Conservation (phyloP, 805 yeast species). For the Myxozyma melibiosi region DNA sequence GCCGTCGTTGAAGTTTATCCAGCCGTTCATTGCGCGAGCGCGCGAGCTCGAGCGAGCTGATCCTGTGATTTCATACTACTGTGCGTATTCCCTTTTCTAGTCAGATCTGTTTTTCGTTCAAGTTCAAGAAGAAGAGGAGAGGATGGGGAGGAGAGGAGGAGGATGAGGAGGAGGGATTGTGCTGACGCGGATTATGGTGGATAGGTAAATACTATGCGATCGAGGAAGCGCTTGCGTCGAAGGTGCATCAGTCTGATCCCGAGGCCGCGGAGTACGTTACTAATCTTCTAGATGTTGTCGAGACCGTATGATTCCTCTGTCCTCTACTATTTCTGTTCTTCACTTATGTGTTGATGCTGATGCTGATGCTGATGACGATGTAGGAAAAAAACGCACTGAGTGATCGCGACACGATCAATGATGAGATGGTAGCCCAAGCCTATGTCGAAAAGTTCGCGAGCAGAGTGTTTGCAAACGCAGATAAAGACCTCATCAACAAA, state of each 20-base stretch:
- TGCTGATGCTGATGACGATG: too few relatives aligned
- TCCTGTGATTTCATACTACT: constrained; percentile 73
- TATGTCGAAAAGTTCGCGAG: constrained; percentile 61
- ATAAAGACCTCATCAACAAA: constrained; percentile 51
- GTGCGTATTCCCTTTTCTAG: constrained; percentile 44
- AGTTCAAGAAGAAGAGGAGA: too few relatives aligned
- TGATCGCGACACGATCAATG: constrained; percentile 55
- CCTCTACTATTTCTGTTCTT: background rate
- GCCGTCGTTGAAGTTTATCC: constrained; percentile 39
- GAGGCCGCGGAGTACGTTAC: constrained; percentile 64
- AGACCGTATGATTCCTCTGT: constrained; percentile 43
- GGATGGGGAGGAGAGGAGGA: too few relatives aligned
- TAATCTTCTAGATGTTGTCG: constrained; percentile 69
- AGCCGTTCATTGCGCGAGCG: constrained; percentile 57
- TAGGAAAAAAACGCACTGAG: constrained; percentile 33
- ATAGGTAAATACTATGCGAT: constrained; percentile 59
- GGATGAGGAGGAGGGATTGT: too few relatives aligned
- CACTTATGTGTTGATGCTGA: too few relatives aligned
- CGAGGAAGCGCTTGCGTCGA: constrained; percentile 64
- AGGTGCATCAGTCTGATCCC: constrained; percentile 58
- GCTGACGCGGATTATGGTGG: constrained; percentile 2
- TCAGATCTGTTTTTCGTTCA: too few relatives aligned
- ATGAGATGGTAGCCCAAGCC: constrained; percentile 59
- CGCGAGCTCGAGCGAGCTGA: constrained; percentile 59
- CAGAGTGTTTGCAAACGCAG: constrained; percentile 58